Evolutionary conservation across 2,329 filamentous ascomycete species (phyloP).

Genomic region (Fusarium aywerte): DNA sequence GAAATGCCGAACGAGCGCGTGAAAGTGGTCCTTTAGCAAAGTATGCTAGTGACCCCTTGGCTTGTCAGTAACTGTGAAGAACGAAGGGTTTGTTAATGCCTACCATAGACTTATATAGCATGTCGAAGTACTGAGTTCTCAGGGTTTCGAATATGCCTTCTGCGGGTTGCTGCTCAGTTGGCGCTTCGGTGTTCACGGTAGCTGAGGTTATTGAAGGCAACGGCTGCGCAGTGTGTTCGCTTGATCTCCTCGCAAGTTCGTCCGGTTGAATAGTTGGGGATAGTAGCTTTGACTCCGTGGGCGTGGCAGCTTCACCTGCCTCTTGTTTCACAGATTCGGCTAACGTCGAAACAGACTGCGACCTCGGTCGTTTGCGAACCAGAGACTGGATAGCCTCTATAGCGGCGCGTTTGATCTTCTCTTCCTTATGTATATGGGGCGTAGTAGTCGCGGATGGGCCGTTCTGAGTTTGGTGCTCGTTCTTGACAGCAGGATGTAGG

Average conservation of each 20-base stretch:
- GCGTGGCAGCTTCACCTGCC: slow-evolving; percentile 23
- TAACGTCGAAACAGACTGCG: slow-evolving; percentile 56
- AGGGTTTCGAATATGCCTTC: slow-evolving; percentile 68
- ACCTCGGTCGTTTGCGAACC: slow-evolving; percentile 63
- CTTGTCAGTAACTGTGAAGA: neutral
- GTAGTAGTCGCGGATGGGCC: slow-evolving; percentile 53
- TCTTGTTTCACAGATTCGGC: slow-evolving; percentile 44
- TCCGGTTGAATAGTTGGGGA: slow-evolving; percentile 37
- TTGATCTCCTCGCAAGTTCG: slow-evolving; percentile 10
- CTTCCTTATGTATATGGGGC: slow-evolving; percentile 59
- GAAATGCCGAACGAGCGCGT: slow-evolving; percentile 76
- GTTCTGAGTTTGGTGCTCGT: slow-evolving; percentile 28
- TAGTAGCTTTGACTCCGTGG: slow-evolving; percentile 34
- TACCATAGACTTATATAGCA: slow-evolving; percentile 72
- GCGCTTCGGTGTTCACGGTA: slow-evolving; percentile 9
- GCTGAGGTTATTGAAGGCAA: neutral
- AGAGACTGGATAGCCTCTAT: slow-evolving; percentile 73
- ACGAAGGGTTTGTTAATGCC: slow-evolving; percentile 42
- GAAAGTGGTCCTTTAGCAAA: slow-evolving; percentile 86
- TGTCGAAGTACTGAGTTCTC: slow-evolving; percentile 67
- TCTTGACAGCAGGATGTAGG: slow-evolving; percentile 36
- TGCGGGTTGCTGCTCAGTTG: slow-evolving; percentile 54
- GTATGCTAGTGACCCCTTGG: slow-evolving; percentile 79
- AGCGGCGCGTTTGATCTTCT: slow-evolving; percentile 66
- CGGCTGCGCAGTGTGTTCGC: neutral